phyloP scores from a whole-genome alignment of 148 eudicot species.

The Fagopyrum homotropicum region DNA sequence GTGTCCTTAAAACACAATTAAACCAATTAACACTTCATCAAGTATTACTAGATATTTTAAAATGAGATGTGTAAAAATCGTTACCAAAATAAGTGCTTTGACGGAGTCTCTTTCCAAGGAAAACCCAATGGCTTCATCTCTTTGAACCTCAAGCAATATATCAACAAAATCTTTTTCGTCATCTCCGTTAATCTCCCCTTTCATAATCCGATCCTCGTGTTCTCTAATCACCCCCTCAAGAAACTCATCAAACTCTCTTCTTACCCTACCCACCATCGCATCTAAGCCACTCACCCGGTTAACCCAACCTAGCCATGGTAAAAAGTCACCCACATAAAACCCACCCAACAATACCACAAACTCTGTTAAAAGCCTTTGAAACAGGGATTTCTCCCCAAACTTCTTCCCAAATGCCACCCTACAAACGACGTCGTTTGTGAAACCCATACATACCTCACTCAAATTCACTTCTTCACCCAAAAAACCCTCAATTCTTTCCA shows the following conservation, averaged over 20 bases:
- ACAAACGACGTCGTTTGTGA: constrained; percentile 15
- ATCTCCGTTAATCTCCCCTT: background rate
- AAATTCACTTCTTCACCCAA: constrained; percentile 12
- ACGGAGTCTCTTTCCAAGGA: constrained; percentile 33
- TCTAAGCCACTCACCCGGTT: constrained; percentile 44
- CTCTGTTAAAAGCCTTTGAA: constrained; percentile 14
- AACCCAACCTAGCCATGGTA: constrained; percentile 52
- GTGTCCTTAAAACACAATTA: constrained; percentile 30
- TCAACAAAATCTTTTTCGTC: constrained; percentile 41
- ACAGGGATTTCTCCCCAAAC: constrained; percentile 18
- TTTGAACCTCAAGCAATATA: constrained; percentile 41
- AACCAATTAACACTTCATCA: background rate
- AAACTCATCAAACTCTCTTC: constrained; percentile 43
- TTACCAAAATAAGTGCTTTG: constrained; percentile 51
- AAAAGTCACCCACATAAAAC: constrained; percentile 26
- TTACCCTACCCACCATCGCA: constrained; percentile 35
- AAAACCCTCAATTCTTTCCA: background rate
- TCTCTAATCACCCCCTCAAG: constrained; percentile 41
- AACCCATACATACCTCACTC: constrained; percentile 11
- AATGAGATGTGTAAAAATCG: too few species aligned
- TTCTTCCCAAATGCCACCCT: constrained; percentile 23
- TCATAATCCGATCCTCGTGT: constrained; percentile 21
- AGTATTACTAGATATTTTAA: too few species aligned
- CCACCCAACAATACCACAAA: constrained; percentile 16
- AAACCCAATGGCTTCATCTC: constrained; percentile 23